These are phyloP conservation scores for Melanogaster broomeanus DNA, from an alignment of 768 basidiomycete species.

Conservation along the genomic window DNA sequence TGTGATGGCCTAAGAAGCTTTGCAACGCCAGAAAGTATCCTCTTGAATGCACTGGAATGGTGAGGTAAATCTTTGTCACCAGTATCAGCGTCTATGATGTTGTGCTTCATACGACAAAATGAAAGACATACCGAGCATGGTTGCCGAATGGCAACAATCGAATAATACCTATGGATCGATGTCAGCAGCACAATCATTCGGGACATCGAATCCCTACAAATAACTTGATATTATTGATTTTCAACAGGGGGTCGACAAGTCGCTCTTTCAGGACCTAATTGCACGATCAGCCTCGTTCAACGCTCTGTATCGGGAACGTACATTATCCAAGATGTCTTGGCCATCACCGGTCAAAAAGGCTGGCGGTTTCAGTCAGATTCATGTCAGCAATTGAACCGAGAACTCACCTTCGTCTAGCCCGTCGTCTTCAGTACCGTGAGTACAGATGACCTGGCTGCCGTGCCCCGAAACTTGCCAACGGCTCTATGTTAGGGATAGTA, in stretches of 20 bases:
- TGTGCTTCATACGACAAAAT: neutral
- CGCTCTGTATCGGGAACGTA: neutral
- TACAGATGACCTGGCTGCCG: neutral
- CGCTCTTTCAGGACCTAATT: neutral
- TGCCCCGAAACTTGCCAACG: neutral
- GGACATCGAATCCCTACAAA: neutral
- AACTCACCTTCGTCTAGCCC: constrained; percentile 46
- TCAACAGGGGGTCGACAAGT: neutral
- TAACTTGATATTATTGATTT: neutral
- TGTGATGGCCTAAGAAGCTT: neutral
- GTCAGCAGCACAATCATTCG: neutral
- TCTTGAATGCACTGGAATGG: too few relatives aligned
- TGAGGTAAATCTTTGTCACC: neutral
- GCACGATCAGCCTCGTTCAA: neutral
- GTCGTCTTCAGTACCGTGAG: constrained; percentile 44
- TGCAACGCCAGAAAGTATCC: too few relatives aligned
- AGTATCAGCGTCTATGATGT: neutral
- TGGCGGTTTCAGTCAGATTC: neutral
- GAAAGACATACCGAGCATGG: neutral
- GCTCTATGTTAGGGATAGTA: neutral
- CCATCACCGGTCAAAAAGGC: neutral
- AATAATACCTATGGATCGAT: neutral
- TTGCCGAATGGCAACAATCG: constrained; percentile 4
- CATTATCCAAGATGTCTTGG: neutral
- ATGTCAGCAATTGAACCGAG: neutral